A percentile compares a stretch with the other conserved stretches of the same genome.
Conservation (phyloP, 768 basidiomycete genomes). For the Clitopilus passeckerianus region DNA sequence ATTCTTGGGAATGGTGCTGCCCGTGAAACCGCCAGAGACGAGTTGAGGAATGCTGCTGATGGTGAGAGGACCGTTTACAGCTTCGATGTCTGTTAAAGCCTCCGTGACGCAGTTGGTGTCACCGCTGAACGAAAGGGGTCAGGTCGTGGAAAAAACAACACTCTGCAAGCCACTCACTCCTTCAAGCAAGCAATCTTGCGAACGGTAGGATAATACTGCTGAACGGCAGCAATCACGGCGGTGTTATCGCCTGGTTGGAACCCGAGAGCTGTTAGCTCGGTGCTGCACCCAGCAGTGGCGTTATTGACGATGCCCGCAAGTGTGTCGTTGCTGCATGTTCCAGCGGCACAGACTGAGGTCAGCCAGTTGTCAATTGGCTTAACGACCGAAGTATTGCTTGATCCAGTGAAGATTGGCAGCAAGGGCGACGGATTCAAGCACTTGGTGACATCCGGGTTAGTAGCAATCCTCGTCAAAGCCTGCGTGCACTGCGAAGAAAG, state of each 20-base stretch:
- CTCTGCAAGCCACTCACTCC: constrained; percentile 42
- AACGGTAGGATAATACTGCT: constrained; percentile 51
- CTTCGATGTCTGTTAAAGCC: constrained; percentile 48
- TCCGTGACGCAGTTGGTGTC: constrained; percentile 51
- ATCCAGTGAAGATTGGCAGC: constrained; percentile 29
- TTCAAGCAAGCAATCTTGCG: constrained; percentile 58
- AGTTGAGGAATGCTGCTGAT: constrained; percentile 22
- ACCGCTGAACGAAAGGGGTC: constrained; percentile 18
- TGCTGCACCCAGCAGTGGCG: constrained; percentile 41
- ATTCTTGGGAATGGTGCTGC: constrained; percentile 22
- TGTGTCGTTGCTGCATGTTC: constrained; percentile 54
- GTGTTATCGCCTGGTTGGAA: constrained; percentile 16
- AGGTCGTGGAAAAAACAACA: background rate
- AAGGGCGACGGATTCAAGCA: constrained; percentile 48
- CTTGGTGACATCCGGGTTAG: constrained; percentile 34
- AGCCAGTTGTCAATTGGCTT: constrained; percentile 57
- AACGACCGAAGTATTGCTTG: constrained; percentile 34
- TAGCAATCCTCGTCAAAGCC: constrained; percentile 39
- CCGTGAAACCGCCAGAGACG: constrained; percentile 7
- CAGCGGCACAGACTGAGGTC: constrained; percentile 44
- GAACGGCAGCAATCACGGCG: constrained; percentile 31
- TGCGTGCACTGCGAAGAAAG: constrained; percentile 45
- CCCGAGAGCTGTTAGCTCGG: constrained; percentile 29
- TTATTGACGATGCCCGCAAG: constrained; percentile 50
- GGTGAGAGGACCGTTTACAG: constrained; percentile 28